phyloP scores from a whole-genome alignment of 78 protist species.

The Ministeria vibrans region DNA sequence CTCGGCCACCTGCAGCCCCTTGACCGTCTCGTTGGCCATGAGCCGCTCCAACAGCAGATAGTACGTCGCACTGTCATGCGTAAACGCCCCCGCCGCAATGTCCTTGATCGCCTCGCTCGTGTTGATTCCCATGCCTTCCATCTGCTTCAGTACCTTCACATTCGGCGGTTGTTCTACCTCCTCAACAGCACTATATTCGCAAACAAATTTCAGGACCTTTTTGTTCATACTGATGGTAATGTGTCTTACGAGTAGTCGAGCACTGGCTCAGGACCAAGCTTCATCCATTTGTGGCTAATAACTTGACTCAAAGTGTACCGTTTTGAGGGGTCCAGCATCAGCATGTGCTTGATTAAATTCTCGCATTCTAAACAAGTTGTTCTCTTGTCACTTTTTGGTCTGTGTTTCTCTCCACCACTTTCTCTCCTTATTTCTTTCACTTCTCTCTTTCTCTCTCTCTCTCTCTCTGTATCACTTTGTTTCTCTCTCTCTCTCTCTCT shows the following conservation, averaged over 20 bases:
- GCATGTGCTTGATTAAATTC: conserved; percentile 83
- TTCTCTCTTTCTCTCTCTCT: no score
- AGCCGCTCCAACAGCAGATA: conserved; percentile 13
- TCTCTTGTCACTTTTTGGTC: neutral
- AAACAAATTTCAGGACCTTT: neutral
- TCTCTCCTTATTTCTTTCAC: no score
- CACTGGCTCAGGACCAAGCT: neutral
- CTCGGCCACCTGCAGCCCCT: no score
- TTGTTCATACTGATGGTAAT: conserved; percentile 6
- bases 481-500: no score
- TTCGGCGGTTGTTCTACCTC: no score
- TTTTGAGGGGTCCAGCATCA: conserved; percentile 84
- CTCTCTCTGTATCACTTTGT: no score
- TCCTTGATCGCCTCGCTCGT: neutral
- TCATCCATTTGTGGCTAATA: conserved; percentile 60
- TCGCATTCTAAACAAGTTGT: conserved; percentile 34
- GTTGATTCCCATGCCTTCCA: conserved; percentile 14
- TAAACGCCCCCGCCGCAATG: neutral
- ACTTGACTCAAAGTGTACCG: conserved; percentile 65
- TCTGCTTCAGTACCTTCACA: conserved; percentile 3
- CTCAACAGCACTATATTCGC: neutral
- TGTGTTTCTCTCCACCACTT: neutral
- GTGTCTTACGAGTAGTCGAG: neutral
- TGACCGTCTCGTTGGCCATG: no score
- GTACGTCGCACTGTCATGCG: conserved; percentile 4